These are phyloP conservation scores for Crithidia acanthocephali DNA, from an alignment of 208 protist genomes.

Conservation along the genomic window DNA sequence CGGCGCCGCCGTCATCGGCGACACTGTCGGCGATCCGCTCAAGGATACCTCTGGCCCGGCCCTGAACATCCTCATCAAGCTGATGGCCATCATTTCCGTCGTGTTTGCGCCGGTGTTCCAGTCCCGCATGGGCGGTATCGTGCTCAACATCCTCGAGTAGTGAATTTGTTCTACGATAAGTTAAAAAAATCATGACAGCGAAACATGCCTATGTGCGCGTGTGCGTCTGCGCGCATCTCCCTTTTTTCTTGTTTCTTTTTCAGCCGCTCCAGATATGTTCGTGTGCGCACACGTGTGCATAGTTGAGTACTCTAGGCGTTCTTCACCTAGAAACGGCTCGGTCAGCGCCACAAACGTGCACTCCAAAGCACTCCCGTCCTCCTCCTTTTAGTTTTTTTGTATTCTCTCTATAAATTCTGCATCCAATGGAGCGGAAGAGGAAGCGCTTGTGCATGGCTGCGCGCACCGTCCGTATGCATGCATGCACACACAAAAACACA, in stretches of 20 bases:
- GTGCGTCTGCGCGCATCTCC: not conserved
- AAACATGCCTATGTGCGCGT: not conserved
- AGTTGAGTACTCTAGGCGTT: no score
- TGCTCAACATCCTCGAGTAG: conserved; percentile 65
- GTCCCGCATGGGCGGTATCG: conserved; percentile 76
- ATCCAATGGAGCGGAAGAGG: no score
- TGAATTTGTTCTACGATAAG: not conserved
- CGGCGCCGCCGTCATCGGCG: conserved; percentile 96
- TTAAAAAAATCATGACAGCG: conserved; percentile 6
- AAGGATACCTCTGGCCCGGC: conserved; percentile 97
- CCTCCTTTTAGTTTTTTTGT: no score
- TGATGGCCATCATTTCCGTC: conserved; percentile 96
- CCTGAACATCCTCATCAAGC: conserved; percentile 97
- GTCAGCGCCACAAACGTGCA: no score
- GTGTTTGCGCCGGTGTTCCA: conserved; percentile 92
- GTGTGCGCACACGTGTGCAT: no score
- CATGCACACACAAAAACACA: no score
- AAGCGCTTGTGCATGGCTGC: no score
- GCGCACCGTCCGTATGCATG: no score
- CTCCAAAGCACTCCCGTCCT: no score
- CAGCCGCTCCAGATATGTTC: not conserved
- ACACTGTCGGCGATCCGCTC: conserved; percentile 97
- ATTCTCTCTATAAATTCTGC: no score
- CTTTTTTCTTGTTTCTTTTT: not conserved
- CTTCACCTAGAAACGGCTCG: no score